A percentile compares a stretch with the other conserved stretches of the same genome.
Evolutionary conservation across 768 basidiomycete genomes (phyloP).

Genomic region (Guyanaporus albipodus): DNA sequence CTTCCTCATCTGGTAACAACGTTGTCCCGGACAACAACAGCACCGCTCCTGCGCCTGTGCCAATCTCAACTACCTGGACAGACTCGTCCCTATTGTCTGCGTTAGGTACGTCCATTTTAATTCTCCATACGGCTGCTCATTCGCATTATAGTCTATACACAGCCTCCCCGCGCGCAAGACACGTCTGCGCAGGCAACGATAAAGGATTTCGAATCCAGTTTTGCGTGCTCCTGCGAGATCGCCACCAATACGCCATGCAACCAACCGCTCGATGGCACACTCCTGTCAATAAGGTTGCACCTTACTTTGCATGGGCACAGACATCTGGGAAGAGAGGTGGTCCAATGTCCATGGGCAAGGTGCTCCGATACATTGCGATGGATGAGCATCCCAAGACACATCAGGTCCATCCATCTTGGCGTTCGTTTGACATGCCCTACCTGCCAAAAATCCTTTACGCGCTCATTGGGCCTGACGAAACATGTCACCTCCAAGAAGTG

Average conservation of each 20-base stretch:
- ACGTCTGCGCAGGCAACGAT: neutral
- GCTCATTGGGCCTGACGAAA: conserved; percentile 8
- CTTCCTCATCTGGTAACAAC: neutral
- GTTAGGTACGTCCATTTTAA: neutral
- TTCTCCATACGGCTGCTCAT: neutral
- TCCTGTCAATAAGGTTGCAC: conserved; percentile 1
- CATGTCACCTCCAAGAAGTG: conserved; percentile 11
- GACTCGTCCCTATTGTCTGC: neutral
- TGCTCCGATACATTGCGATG: conserved; percentile 3
- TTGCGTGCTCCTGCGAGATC: neutral
- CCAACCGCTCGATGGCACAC: neutral
- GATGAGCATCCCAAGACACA: conserved; percentile 10
- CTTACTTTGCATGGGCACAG: conserved; percentile 4
- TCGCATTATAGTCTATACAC: neutral
- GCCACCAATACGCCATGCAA: neutral
- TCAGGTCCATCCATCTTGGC: conserved; percentile 9
- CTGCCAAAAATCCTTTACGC: conserved; percentile 10
- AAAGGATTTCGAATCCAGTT: neutral
- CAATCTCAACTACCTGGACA: neutral
- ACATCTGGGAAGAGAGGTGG: neutral
- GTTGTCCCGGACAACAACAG: neutral
- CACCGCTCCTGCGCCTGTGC: neutral
- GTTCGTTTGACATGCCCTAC: conserved; percentile 7
- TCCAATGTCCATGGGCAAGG: conserved; percentile 7
- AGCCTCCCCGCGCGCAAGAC: neutral